Conservation (phyloP, 2,329 filamentous ascomycete genomes). For the Fonsecaea multimorphosa region DNA sequence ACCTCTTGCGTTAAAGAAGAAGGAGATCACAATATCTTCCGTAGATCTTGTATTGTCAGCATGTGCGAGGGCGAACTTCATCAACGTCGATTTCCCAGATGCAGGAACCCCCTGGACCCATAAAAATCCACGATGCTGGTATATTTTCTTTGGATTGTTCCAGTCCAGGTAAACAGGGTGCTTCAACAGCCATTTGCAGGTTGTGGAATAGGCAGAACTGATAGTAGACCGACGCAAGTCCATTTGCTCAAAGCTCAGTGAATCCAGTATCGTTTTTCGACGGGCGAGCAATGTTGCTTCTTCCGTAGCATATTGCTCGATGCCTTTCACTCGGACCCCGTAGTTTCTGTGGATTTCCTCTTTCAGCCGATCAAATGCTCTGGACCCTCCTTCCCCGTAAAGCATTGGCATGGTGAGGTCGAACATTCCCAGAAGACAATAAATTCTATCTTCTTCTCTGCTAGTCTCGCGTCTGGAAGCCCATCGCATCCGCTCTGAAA, state of each 20-base stretch:
- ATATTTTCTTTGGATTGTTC: conserved; percentile 42
- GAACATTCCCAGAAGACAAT: conserved; percentile 41
- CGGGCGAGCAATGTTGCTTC: conserved; percentile 12
- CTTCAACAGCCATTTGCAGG: conserved; percentile 52
- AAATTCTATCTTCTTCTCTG: conserved; percentile 38
- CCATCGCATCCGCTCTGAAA: conserved; percentile 41
- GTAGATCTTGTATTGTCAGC: conserved; percentile 33
- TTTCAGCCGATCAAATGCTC: conserved; percentile 26
- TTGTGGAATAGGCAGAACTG: conserved; percentile 46
- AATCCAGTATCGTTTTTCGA: conserved; percentile 39
- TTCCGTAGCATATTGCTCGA: background rate
- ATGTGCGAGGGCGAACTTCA: conserved; percentile 49
- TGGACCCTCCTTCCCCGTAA: conserved; percentile 34
- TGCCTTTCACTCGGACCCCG: conserved; percentile 10
- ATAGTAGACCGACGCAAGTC: conserved; percentile 49
- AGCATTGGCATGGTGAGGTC: conserved; percentile 35
- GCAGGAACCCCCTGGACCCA: conserved; percentile 52
- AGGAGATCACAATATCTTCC: conserved; percentile 46
- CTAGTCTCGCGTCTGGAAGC: conserved; percentile 37
- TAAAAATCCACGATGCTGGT: conserved; percentile 42
- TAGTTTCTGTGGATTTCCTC: conserved; percentile 20
- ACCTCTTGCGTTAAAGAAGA: conserved; percentile 61
- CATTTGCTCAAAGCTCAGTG: conserved; percentile 50
- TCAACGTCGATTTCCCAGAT: conserved; percentile 53
- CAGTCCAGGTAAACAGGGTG: conserved; percentile 48